Percentiles rank a stretch among this genome's conserved stretches.
These are phyloP conservation scores for Penicillium nordicum DNA, from an alignment of 2,329 filamentous ascomycete genomes.

Conservation along the genomic window DNA sequence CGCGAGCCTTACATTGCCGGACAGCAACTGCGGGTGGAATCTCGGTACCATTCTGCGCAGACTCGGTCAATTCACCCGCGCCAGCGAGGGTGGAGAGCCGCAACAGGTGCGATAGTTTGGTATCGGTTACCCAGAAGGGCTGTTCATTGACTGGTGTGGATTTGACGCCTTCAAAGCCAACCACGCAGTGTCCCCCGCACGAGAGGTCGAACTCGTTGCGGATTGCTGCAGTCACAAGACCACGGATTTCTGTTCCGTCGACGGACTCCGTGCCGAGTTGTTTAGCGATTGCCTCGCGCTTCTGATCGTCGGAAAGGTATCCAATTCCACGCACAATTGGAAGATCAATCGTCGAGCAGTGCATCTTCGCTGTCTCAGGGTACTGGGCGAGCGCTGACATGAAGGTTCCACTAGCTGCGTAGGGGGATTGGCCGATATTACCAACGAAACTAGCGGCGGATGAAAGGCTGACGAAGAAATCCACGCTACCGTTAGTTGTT, in stretches of 20 bases:
- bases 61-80: slow-evolving; percentile 4
- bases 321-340: slow-evolving; percentile 22
- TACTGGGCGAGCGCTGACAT: slow-evolving; percentile 25
- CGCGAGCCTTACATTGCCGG: slow-evolving; percentile 11
- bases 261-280: slow-evolving; percentile 21
- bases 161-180: slow-evolving; percentile 21
- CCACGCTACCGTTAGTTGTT: slow-evolving; percentile 12
- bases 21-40: slow-evolving; percentile 18
- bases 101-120: slow-evolving; percentile 19
- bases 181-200: slow-evolving; percentile 21
- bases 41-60: slow-evolving; percentile 4
- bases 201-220: slow-evolving; percentile 19
- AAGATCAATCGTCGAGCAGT: slow-evolving; percentile 45
- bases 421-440: slow-evolving; percentile 54
- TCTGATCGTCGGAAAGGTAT: slow-evolving; percentile 21
- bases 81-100: slow-evolving; percentile 20
- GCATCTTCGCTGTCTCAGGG: slow-evolving; percentile 51
- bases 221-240: slow-evolving; percentile 22
- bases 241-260: slow-evolving; percentile 20
- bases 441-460: slow-evolving; percentile 29
- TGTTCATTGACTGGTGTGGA: slow-evolving; percentile 15
- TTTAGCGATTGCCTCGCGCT: slow-evolving; percentile 18
- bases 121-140: slow-evolving; percentile 22
- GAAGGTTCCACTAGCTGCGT: slow-evolving; percentile 50
- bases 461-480: slow-evolving; percentile 29